These are phyloP conservation scores for Phyllostachys edulis DNA, from an alignment of 176 grass and related monocot species.

Conservation along the genomic window DNA sequence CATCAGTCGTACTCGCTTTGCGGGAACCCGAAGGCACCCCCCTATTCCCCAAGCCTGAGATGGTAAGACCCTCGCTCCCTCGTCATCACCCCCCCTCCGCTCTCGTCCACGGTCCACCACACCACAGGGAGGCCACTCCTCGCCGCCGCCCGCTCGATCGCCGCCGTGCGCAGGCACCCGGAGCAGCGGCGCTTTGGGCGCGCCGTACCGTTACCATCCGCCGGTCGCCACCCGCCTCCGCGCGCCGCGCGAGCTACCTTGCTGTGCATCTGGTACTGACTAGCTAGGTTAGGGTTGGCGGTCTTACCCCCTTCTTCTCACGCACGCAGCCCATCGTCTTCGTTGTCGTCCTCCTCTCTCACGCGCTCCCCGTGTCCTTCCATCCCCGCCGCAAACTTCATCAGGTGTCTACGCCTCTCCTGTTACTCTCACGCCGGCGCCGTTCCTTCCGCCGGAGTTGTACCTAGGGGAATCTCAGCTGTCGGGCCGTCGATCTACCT, in stretches of 20 bases:
- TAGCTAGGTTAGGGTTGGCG: conserved; percentile 29
- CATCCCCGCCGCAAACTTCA: not conserved
- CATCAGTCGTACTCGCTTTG: not conserved
- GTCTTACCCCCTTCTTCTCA: not conserved
- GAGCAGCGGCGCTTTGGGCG: not conserved
- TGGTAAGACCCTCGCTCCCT: not conserved
- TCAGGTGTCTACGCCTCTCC: not conserved
- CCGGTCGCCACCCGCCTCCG: not conserved
- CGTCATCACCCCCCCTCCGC: conserved; percentile 17
- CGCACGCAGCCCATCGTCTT: not conserved
- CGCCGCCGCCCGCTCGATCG: not conserved
- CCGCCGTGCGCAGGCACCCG: not conserved
- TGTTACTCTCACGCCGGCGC: not conserved
- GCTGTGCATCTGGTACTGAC: not conserved
- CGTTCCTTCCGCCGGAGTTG: not conserved
- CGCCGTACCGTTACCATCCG: no score
- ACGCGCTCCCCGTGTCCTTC: not conserved
- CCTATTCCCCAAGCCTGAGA: conserved; percentile 11
- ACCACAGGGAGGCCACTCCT: not conserved
- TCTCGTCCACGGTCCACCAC: not conserved
- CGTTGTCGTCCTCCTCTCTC: not conserved
- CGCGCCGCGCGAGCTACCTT: not conserved
- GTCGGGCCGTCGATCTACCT: not conserved
- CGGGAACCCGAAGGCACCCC: conserved; percentile 3
- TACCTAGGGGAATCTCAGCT: not conserved